Percentiles rank a stretch among this genome's conserved stretches.
These are phyloP conservation scores for Truncatella angustata DNA, from an alignment of 2,329 filamentous ascomycete genomes.

Conservation along the genomic window DNA sequence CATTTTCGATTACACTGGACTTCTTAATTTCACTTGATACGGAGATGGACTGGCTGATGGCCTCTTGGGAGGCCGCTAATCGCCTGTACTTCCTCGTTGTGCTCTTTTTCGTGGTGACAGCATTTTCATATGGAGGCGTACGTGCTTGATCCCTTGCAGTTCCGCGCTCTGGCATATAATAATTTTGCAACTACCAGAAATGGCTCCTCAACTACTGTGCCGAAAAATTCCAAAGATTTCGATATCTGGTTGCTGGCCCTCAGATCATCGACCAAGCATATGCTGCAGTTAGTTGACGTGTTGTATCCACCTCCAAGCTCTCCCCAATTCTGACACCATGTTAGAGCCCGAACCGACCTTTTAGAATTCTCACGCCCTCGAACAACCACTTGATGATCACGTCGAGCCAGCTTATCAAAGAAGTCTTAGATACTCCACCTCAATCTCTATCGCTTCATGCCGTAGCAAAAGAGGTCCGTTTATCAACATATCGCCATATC, in stretches of 20 bases:
- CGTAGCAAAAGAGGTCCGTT: constrained; percentile 6
- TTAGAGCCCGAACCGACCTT: background rate
- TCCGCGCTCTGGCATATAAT: background rate
- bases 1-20: too few species aligned
- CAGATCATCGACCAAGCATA: background rate
- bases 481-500: too few species aligned
- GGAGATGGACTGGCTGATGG: background rate
- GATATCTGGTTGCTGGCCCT: background rate
- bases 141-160: background rate
- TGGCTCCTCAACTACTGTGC: background rate
- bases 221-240: background rate
- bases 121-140: background rate
- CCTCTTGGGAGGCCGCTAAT: background rate
- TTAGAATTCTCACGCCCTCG: background rate
- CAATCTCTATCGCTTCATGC: constrained; percentile 1
- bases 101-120: background rate
- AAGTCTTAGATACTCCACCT: background rate
- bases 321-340: background rate
- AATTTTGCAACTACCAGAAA: background rate
- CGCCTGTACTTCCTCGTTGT: background rate
- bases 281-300: background rate
- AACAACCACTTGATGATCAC: constrained; percentile 6
- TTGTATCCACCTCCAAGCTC: background rate
- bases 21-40: background rate
- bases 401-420: background rate